These are phyloP conservation scores for Cyclotella cryptica DNA, from an alignment of 108 stramenopile genomes.

Conservation along the genomic window DNA sequence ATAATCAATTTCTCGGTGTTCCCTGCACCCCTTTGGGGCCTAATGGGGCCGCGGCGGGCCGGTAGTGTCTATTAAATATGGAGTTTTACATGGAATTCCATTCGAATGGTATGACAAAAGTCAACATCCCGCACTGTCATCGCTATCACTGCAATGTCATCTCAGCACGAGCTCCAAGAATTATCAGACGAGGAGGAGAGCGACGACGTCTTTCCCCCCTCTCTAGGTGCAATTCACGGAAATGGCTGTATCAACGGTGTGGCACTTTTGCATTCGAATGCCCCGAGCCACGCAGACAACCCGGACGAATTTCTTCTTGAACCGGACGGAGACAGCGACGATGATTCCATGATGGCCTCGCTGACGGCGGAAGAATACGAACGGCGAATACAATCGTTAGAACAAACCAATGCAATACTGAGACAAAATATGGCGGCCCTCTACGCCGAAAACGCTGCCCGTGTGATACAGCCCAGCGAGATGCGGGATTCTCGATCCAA, in stretches of 20 bases:
- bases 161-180: not conserved
- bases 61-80: too few species aligned
- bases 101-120: too few species aligned
- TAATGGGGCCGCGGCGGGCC: too few species aligned
- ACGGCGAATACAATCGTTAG: constrained; percentile 21
- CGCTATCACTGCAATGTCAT: too few species aligned
- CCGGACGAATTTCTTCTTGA: not conserved
- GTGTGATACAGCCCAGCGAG: not conserved
- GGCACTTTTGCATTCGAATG: not conserved
- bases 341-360: not conserved
- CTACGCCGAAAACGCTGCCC: constrained; percentile 23
- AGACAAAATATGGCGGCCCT: constrained; percentile 28
- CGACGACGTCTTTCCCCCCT: constrained; percentile 9
- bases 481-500: not conserved
- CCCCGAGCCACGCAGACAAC: too few species aligned
- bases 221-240: not conserved
- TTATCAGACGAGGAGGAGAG: not conserved
- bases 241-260: not conserved
- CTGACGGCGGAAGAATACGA: constrained; percentile 16
- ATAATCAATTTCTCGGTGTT: too few species aligned
- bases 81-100: too few species aligned
- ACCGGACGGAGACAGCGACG: not conserved
- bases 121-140: too few species aligned
- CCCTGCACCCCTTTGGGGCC: too few species aligned
- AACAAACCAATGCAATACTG: constrained; percentile 39